Base-by-base conservation (phyloP, 2,329 filamentous ascomycete species). In the Leptographium galeiforme region DNA sequence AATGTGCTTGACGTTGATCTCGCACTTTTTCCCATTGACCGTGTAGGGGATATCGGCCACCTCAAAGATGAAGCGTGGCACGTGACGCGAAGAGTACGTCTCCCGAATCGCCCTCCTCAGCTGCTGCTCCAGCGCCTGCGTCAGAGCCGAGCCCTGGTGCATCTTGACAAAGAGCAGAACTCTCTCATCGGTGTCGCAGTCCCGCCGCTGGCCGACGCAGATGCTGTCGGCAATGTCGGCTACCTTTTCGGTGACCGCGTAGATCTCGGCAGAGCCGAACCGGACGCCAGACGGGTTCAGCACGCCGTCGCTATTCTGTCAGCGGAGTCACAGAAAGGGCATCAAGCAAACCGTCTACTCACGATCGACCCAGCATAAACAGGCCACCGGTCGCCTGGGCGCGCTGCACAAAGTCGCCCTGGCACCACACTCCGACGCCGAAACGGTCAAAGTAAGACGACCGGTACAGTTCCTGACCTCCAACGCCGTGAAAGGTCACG, bases 11-110 rank as follows among this genome's bases (percentile, higher is more conserved):
- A 75, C 68, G 36, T 63, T 66, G 49, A 64, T 68, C 64, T 70
- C 67, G 33, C 73, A 68, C 56, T 73, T 73, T 61, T 73, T 73
- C 8, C 71, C 71, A 54, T 74, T 73, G 44, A 74, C 68, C 11
- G 70, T 73, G 19, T 68, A 65, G 0, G 70, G 70, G 18, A 73
- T 67, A 25, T 68, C 68, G 1, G 59, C 60, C 1, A 70, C 65
- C 18, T 65, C 58, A 13, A 70, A 56, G 11, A 72, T 61, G 53
- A 68, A 71, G 34, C 52, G 60, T 62, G 70, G 70, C 33, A 73
- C 70, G 58, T 73, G 70, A 10, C 70, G 59, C 4, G 65, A 56
- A 13, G 62, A 65, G 8, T 66, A 57, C 11, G 52, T 57, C 38
- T 32, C 40, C 52, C 59, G 51, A 39, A 69, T 66, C 1, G 62